A percentile compares a stretch with the other conserved stretches of the same genome.
Conservation (phyloP, 768 basidiomycete species). For the Arthromyces matolae region DNA sequence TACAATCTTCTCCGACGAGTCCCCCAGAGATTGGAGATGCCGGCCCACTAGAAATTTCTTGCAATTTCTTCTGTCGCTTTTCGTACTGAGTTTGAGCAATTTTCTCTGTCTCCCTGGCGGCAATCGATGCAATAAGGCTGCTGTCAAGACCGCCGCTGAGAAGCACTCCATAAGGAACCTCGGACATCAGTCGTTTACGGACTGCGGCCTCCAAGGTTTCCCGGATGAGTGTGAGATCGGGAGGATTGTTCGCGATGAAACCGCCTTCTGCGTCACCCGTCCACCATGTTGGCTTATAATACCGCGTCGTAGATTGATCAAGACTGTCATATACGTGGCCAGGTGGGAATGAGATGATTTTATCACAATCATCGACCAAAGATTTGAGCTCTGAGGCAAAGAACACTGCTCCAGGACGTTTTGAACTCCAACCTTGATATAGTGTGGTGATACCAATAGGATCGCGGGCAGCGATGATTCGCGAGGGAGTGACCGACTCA, state of each 20-base stretch:
- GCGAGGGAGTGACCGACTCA: slow-evolving; percentile 83
- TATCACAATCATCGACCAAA: slow-evolving; percentile 87
- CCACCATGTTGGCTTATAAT: slow-evolving; percentile 91
- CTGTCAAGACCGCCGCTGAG: slow-evolving; percentile 95
- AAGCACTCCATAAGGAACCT: slow-evolving; percentile 97
- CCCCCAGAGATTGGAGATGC: slow-evolving; percentile 40
- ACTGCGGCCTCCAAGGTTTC: slow-evolving; percentile 89
- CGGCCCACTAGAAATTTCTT: slow-evolving; percentile 52
- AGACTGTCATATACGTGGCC: slow-evolving; percentile 93
- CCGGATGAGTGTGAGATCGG: slow-evolving; percentile 68
- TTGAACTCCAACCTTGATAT: slow-evolving; percentile 92
- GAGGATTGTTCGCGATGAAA: slow-evolving; percentile 53
- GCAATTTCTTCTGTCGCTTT: slow-evolving; percentile 56
- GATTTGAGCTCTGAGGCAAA: slow-evolving; percentile 97
- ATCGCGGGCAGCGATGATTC: slow-evolving; percentile 94
- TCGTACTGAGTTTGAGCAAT: slow-evolving; percentile 77
- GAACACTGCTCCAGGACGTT: slow-evolving; percentile 75
- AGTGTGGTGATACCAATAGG: slow-evolving; percentile 98
- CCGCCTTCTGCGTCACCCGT: slow-evolving; percentile 69
- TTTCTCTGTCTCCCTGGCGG: slow-evolving; percentile 92
- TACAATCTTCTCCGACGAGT: slow-evolving; percentile 54
- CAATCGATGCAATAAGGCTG: slow-evolving; percentile 93
- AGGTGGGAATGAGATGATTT: slow-evolving; percentile 93
- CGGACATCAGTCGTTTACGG: slow-evolving; percentile 93
- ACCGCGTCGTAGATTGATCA: slow-evolving; percentile 73